Evolutionary conservation across 208 protist species (phyloP).

Genomic region (Trichomonas gallinae): DNA sequence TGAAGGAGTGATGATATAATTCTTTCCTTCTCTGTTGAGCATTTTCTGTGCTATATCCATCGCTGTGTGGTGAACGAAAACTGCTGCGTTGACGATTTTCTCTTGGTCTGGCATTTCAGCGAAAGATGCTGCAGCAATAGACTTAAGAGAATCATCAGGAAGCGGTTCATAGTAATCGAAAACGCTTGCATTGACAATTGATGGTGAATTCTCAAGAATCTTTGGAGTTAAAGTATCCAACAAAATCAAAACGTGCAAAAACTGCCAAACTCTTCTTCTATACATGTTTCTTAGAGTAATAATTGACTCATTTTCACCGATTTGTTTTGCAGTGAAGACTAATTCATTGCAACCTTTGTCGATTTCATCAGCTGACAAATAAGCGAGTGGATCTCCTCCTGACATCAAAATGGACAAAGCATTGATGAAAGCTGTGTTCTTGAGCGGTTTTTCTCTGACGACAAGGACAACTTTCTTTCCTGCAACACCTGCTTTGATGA

Average conservation of each 20-base stretch:
- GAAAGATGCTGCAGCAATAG: constrained; percentile 51
- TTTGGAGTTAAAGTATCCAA: constrained; percentile 69
- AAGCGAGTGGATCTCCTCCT: constrained; percentile 77
- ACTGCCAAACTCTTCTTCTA: constrained; percentile 66
- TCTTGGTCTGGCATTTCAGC: background rate
- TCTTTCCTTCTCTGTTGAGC: constrained; percentile 66
- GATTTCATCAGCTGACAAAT: constrained; percentile 76
- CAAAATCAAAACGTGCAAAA: constrained; percentile 80
- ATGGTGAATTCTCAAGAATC: constrained; percentile 80
- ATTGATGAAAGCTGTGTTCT: constrained; percentile 75
- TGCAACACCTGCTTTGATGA: constrained; percentile 59
- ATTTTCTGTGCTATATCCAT: constrained; percentile 52
- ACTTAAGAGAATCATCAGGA: constrained; percentile 70
- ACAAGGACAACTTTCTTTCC: constrained; percentile 78
- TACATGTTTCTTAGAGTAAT: constrained; percentile 73
- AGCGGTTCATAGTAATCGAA: constrained; percentile 90
- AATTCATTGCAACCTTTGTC: constrained; percentile 60
- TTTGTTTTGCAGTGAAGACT: constrained; percentile 22
- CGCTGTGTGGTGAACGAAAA: constrained; percentile 58
- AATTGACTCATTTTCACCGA: constrained; percentile 68
- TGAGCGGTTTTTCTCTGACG: constrained; percentile 71
- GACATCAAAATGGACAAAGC: constrained; percentile 90
- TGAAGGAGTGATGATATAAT: constrained; percentile 81
- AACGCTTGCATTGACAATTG: constrained; percentile 83
- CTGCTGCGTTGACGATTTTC: constrained; percentile 61